Base-by-base conservation (phyloP, 2,329 filamentous ascomycete genomes). In the Coniochaeta sp. region DNA sequence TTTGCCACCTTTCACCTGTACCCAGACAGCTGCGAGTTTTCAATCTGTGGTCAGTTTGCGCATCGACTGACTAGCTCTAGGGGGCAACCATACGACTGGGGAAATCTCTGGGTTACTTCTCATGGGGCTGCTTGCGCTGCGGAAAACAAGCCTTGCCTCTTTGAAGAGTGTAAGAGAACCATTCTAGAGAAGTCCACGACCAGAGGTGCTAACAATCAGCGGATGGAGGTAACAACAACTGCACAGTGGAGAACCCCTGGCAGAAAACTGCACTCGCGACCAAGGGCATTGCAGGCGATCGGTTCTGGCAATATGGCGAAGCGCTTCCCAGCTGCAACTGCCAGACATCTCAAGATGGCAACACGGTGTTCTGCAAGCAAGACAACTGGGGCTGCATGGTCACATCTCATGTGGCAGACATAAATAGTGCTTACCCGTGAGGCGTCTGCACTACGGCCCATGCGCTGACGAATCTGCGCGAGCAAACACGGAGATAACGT, bases 1-100 rank as follows among this genome's bases (percentile, higher is more conserved):
- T 82, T 74, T 56, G 76, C 72, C 4, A 77, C 75, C 1, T 70
- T 77, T 54, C 76, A 79, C 55, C 60, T 78, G 18, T 79, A 78
- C 53, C 73, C 74, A 2, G 55, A 56, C 20, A 54, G 52, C 50
- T 58, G 56, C 57, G 50, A 51, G 55, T 52, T 7, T n/a, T n/a
- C n/a, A n/a, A n/a, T n/a, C n/a, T n/a, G n/a, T n/a, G n/a, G n/a
- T n/a, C n/a, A n/a, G n/a, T n/a, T n/a, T n/a, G n/a, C n/a, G n/a
- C n/a, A n/a, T n/a, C n/a, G n/a, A 1, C 3, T 7, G n/a, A 12
- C 10, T 16, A 16, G 18, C 3, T 16, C 18, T 35, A 56, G 55
- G 56, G 56, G 52, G 50, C 48, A 54, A 20, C 35, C 56, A 31
- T 52, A 53, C 18, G 32, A 16, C 27, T 58, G 55, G 55, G 56